Evolutionary conservation across 352 stramenopile genomes (phyloP), one percentile per base, ranked within the genome.

Genomic region (Globisporangium spinosum): DNA sequence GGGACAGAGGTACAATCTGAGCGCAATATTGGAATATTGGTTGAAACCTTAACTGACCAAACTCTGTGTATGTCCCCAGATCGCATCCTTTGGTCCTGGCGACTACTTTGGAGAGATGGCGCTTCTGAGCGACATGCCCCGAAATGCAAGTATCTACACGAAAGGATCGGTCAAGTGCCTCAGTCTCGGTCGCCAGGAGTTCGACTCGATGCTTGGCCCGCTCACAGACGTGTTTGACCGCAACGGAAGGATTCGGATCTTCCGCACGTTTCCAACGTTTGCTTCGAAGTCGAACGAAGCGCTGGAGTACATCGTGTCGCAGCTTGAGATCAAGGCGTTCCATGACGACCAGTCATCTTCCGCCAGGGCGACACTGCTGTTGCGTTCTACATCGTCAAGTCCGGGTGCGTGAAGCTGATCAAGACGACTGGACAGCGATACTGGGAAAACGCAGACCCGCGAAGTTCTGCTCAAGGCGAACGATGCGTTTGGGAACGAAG

Each of bases 31-130:
- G 27, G 7, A 7, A 25, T 25, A 15, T 23, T 38, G 17, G 32
- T 12, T 6, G 9, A 6, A 40, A 12, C n/a, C 29, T 34, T 35
- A 22, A 35, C 25, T 59, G 17, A 59, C 6, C 20, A 38, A 55
- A 40, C 1, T n/a, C 35, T 23, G 15, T 29, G 12, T 61, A 34
- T 27, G 65, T 25, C 22, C 54, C 23, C 63, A 93, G 71, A 77
- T 93, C 49, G 82, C 84, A 15, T 75, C 74, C 56, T 86, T 90
- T 27, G 74, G 74, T 3, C 77, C 79, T 0, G 88, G 90, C 17
- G 89, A 92, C 47, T 98, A 96, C 71, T 98, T 98, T 69, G 91
- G 92, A n/a, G 91, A 97, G 69, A 90, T 91, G 75, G 89, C 91
- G n/a, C 77, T 98, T 49, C 78, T 98, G n/a, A 89, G 88, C 54